Conservation (phyloP, 2,329 filamentous ascomycete species). For the Fusarium globosum region DNA sequence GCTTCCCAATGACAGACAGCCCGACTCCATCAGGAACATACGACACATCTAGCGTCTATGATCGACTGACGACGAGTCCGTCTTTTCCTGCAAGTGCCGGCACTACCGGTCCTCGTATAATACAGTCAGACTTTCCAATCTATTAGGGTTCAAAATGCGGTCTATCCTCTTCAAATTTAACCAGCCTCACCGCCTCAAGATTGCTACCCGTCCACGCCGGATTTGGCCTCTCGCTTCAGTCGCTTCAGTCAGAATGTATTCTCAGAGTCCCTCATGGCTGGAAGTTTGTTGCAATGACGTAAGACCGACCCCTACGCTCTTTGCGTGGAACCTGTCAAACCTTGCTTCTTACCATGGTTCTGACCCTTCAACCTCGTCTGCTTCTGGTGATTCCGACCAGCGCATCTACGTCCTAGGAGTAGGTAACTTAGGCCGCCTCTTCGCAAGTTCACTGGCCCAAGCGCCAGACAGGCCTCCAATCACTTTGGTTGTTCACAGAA, state of each 20-base stretch:
- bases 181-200: not conserved
- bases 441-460: constrained; percentile 77
- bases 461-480: constrained; percentile 73
- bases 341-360: constrained; percentile 23
- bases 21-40: constrained; percentile 1
- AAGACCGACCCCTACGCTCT: constrained; percentile 49
- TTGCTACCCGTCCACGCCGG: not conserved
- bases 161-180: not conserved
- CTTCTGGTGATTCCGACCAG: constrained; percentile 36
- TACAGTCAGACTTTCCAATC: not conserved
- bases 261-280: constrained; percentile 51
- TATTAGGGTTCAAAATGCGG: constrained; percentile 9
- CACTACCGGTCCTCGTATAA: not conserved
- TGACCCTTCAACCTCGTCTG: not conserved
- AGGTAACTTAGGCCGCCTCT: constrained; percentile 83
- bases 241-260: constrained; percentile 37
- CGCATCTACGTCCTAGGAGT: constrained; percentile 82
- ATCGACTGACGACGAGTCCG: not conserved
- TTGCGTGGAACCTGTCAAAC: constrained; percentile 51
- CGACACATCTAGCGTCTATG: not conserved
- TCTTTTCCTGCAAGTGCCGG: not conserved
- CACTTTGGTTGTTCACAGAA: constrained; percentile 81
- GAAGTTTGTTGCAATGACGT: constrained; percentile 42
- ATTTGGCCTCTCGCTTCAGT: not conserved
- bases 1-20: not conserved